These are phyloP conservation scores for Suaeda aralocaspica DNA, from an alignment of 148 eudicot genomes.

Conservation along the genomic window DNA sequence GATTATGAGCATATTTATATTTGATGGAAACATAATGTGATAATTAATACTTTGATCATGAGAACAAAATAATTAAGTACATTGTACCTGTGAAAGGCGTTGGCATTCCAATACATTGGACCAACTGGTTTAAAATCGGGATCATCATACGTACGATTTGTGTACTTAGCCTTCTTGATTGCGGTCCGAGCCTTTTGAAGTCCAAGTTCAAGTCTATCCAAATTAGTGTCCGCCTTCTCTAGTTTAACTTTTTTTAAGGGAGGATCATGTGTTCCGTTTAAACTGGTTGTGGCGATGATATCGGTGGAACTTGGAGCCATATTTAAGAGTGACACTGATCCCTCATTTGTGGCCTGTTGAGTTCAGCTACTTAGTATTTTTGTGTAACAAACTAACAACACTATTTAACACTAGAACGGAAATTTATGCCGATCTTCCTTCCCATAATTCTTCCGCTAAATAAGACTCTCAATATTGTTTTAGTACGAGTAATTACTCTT, in stretches of 20 bases:
- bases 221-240: conserved; percentile 30
- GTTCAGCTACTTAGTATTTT: conserved; percentile 19
- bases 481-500: no score
- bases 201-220: conserved; percentile 47
- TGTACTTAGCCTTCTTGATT: conserved; percentile 37
- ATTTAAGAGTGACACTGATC: not conserved
- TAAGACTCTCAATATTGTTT: no score
- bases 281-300: not conserved
- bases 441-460: no score
- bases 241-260: conserved; percentile 8
- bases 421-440: no score
- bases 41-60: no score
- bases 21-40: no score
- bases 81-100: conserved; percentile 55
- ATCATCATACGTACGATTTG: conserved; percentile 38
- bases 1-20: no score
- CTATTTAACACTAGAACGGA: not conserved
- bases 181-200: conserved; percentile 51
- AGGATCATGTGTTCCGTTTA: conserved; percentile 19
- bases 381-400: not conserved
- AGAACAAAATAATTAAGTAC: not conserved
- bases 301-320: conserved; percentile 19
- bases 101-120: conserved; percentile 68
- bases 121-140: conserved; percentile 38
- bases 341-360: conserved; percentile 25